Percentiles rank a stretch among this genome's conserved stretches.
phyloP scores from a whole-genome alignment of 139 green algal species.

The Micromonas pusilla region DNA sequence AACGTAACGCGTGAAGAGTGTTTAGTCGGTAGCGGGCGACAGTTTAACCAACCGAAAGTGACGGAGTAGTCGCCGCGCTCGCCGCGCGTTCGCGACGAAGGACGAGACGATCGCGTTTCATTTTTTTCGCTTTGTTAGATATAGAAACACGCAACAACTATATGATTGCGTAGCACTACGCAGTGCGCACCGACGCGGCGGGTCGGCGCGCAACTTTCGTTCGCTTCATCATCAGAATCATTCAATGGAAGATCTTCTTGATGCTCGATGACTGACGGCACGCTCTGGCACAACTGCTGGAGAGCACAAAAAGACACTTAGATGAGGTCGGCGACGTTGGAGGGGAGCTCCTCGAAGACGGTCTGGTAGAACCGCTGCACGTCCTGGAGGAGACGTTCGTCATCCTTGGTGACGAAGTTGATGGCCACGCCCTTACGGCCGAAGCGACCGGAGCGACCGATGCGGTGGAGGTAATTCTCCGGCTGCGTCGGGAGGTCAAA shows the following conservation, averaged over 20 bases:
- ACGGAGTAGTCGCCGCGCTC: no score
- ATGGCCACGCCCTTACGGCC: slow-evolving; percentile 98
- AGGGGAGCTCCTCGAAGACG: slow-evolving; percentile 93
- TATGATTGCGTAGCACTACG: no score
- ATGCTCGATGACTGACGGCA: not conserved
- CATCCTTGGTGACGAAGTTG: slow-evolving; percentile 97
- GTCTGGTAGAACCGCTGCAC: slow-evolving; percentile 99
- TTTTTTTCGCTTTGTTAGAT: no score
- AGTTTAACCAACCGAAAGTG: no score
- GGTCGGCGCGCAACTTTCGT: no score
- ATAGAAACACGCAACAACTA: no score
- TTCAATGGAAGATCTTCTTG: not conserved
- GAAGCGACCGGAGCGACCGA: slow-evolving; percentile 86
- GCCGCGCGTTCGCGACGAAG: no score
- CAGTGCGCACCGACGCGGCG: no score
- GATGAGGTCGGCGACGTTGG: slow-evolving; percentile 91
- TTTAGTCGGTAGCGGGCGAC: no score
- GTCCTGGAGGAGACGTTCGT: slow-evolving; percentile 90
- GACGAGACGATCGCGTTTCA: no score
- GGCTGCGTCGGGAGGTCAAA: slow-evolving; percentile 98
- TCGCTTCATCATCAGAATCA: no score
- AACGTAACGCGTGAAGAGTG: slow-evolving; percentile 20
- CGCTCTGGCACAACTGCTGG: not conserved
- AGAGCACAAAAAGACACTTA: slow-evolving; percentile 39
- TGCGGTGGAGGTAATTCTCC: slow-evolving; percentile 99